Evolutionary conservation across 225 moss, liverwort and hornwort genomes (phyloP).

Genomic region (Pseudisothecium myosuroides): DNA sequence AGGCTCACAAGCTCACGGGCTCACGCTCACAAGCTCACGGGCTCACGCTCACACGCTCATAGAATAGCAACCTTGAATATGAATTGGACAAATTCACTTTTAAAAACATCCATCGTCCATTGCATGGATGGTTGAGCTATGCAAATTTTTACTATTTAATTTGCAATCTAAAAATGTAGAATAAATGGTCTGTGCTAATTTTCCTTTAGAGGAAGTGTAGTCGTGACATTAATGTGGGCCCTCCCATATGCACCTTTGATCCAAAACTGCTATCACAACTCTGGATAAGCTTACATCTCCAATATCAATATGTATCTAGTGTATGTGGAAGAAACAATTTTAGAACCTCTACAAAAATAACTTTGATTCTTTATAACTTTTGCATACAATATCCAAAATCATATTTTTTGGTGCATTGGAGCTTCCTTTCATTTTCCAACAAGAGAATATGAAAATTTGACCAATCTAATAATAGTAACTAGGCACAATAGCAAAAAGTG

Average conservation of each 20-base stretch:
- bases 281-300: accelerated
- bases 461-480: not conserved
- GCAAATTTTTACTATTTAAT: not conserved
- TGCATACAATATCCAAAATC: not conserved
- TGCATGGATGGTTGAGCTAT: not conserved
- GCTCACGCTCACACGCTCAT: no score
- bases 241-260: accelerated
- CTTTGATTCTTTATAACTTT: not conserved
- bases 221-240: not conserved
- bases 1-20: no score
- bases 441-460: not conserved
- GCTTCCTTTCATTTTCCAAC: no score
- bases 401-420: accelerated
- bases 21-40: no score
- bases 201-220: not conserved
- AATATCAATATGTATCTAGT: not conserved
- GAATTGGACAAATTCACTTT: accelerated
- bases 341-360: no score
- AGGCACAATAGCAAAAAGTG: not conserved
- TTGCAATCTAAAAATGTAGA: not conserved
- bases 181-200: not conserved
- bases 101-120: not conserved
- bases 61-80: no score
- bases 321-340: no score
- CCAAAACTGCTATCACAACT: not conserved